Percentiles rank a stretch among this genome's conserved stretches.
Conservation (phyloP, 352 stramenopile genomes). For the Globisporangium megalacanthum region DNA sequence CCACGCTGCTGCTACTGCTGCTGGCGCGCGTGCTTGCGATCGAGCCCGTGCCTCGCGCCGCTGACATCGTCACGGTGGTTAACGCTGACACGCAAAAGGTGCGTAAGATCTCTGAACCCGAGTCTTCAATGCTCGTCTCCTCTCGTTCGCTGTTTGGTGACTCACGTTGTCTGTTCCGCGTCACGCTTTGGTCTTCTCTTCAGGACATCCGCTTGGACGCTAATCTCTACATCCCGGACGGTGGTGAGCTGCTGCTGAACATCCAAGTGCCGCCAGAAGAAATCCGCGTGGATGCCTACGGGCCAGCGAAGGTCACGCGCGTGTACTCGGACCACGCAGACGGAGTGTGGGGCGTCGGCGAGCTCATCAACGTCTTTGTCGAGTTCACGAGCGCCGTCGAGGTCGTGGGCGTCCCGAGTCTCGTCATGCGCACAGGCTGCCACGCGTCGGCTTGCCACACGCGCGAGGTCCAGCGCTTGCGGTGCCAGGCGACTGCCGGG, state of each 20-base stretch:
- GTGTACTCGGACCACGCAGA: conserved; percentile 52
- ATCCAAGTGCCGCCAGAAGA: conserved; percentile 58
- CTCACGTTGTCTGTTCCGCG: not conserved
- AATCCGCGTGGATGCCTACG: conserved; percentile 40
- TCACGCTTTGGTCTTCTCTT: not conserved
- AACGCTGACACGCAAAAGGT: conserved; percentile 41
- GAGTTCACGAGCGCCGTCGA: conserved; percentile 69
- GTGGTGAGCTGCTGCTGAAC: conserved; percentile 50
- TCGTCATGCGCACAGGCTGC: conserved; percentile 56
- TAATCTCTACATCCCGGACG: conserved; percentile 69
- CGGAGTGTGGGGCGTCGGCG: conserved; percentile 49
- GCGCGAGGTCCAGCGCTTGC: conserved; percentile 56
- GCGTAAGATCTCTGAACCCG: too few species aligned
- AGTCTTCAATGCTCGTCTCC: too few species aligned
- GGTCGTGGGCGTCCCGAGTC: conserved; percentile 37
- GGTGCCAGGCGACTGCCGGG: conserved; percentile 50
- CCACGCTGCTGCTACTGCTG: conserved; percentile 3
- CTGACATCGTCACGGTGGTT: conserved; percentile 41
- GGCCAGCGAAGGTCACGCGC: conserved; percentile 52
- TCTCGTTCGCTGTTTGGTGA: not conserved
- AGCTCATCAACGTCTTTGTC: conserved; percentile 55
- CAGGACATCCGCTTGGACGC: conserved; percentile 58
- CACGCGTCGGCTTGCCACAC: conserved; percentile 37
- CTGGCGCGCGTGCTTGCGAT: conserved; percentile 9
- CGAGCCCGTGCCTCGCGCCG: conserved; percentile 43